Evolutionary conservation across 2,329 filamentous ascomycete genomes (phyloP).

Genomic region (Trichocomaceae sp.): DNA sequence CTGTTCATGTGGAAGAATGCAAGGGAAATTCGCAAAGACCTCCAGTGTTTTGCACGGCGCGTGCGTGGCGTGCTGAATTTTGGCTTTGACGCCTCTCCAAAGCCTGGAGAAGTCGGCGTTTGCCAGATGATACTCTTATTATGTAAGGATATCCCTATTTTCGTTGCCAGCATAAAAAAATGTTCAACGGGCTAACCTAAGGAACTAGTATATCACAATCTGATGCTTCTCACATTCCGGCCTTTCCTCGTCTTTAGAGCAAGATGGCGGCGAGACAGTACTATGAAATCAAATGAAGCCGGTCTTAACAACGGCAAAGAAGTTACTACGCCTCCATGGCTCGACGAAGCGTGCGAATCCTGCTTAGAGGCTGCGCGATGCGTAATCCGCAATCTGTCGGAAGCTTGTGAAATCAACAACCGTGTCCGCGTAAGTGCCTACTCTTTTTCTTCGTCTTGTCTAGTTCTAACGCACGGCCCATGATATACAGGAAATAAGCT

Average conservation of each 20-base stretch:
- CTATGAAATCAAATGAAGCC: constrained; percentile 14
- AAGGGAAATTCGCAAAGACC: constrained; percentile 26
- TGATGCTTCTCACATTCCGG: constrained; percentile 38
- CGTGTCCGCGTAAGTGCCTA: constrained; percentile 32
- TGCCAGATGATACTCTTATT: constrained; percentile 37
- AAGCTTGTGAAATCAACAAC: constrained; percentile 36
- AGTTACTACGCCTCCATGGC: constrained; percentile 30
- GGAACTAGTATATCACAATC: constrained; percentile 39
- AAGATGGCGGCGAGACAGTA: constrained; percentile 31
- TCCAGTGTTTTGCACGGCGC: constrained; percentile 22
- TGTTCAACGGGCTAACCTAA: background rate
- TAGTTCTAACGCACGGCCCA: background rate
- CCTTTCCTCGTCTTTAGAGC: constrained; percentile 42
- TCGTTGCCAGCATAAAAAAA: background rate
- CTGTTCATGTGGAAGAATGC: constrained; percentile 33
- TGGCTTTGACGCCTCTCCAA: constrained; percentile 31
- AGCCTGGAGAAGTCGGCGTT: constrained; percentile 35
- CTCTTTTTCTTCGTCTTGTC: background rate
- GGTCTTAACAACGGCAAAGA: constrained; percentile 17
- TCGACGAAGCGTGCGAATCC: constrained; percentile 41
- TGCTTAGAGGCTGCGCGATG: constrained; percentile 37
- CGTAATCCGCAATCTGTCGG: constrained; percentile 36
- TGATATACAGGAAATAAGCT: constrained; percentile 35
- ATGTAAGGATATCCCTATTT: constrained; percentile 23
- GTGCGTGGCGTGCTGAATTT: constrained; percentile 26